Conservation (phyloP, 2,329 filamentous ascomycete genomes). For the Trichoderma lentiforme region DNA sequence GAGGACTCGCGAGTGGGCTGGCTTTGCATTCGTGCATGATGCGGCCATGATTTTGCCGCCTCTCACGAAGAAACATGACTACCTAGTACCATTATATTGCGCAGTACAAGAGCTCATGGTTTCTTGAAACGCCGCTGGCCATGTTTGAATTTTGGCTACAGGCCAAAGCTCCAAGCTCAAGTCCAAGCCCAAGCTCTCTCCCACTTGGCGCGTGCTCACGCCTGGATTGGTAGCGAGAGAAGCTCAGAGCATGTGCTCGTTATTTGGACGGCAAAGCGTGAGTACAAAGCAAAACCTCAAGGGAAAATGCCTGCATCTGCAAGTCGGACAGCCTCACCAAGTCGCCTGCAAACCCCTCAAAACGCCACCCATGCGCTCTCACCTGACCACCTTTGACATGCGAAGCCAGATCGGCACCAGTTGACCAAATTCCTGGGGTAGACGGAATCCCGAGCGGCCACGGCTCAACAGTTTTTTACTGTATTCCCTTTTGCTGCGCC, state of each 20-base stretch:
- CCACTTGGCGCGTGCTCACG: background rate
- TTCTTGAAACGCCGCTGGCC: background rate
- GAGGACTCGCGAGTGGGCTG: background rate
- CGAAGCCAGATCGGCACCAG: conserved; percentile 12
- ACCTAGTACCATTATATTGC: background rate
- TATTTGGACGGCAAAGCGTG: background rate
- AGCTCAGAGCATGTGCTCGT: background rate
- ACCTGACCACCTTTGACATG: conserved; percentile 11
- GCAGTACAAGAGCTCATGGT: background rate
- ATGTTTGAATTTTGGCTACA: background rate
- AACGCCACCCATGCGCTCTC: conserved; percentile 13
- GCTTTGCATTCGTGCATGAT: background rate
- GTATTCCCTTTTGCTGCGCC: background rate
- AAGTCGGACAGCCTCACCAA: background rate
- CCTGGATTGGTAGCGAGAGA: background rate
- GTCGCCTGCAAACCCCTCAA: background rate
- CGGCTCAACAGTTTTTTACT: background rate
- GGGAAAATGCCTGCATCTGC: background rate
- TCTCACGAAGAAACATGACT: background rate
- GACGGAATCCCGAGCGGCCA: background rate
- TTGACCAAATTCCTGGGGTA: conserved; percentile 10
- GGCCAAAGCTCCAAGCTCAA: background rate
- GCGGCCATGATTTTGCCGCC: background rate
- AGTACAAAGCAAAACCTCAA: background rate
- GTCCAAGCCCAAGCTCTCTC: background rate